Base-by-base conservation (phyloP, 2,329 filamentous ascomycete species). In the Penicillium sp. region DNA sequence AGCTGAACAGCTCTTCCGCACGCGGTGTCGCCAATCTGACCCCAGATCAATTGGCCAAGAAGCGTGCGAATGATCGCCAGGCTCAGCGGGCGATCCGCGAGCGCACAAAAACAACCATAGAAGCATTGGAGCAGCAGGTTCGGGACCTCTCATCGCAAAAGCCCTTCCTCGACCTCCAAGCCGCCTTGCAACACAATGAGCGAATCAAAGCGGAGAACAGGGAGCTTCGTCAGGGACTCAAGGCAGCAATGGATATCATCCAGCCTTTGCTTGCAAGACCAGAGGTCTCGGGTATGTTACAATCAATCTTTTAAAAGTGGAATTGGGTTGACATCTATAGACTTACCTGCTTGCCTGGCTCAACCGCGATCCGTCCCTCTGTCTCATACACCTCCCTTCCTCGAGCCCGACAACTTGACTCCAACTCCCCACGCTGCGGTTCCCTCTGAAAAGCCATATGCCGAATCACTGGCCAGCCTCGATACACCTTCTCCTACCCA, bases 11-110 rank as follows among this genome's bases (percentile, higher is more conserved):
- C 56, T 63, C 72, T 24, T 73, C 75, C 46, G 79, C 89, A 57
- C 86, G 91, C 64, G 92, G 90, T 62, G 92, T 96, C 55, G 91
- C 91, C 62, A 93, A 90, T 68, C 82, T 96, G 70, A 96, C 91
- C 11, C 90, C 91, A 6, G 90, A 93, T 60, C 93, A 96, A 76
- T 84, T 96, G 57, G 90, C 89, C 29, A 90, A 92, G 74, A 97
- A 96, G 80, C 84, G 93, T 62, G 90, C 91, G 68, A 96, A 96
- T 83, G 91, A 96, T 72, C 87, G 91, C 56, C 90, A 96, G 73
- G 91, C 91, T 29, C 91, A 96, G 73, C 84, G 91, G 48, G 90
- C 90, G 39, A 95, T 96, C 58, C 84, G 91, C 43, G 90, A 93
- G 77, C 85, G 91, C 54, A 95, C 90, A 27, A 91, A 88, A 76